Percentiles rank a stretch among this genome's conserved stretches.
Conservation (phyloP, 306 rosid genomes). For the Cicer judaicum region DNA sequence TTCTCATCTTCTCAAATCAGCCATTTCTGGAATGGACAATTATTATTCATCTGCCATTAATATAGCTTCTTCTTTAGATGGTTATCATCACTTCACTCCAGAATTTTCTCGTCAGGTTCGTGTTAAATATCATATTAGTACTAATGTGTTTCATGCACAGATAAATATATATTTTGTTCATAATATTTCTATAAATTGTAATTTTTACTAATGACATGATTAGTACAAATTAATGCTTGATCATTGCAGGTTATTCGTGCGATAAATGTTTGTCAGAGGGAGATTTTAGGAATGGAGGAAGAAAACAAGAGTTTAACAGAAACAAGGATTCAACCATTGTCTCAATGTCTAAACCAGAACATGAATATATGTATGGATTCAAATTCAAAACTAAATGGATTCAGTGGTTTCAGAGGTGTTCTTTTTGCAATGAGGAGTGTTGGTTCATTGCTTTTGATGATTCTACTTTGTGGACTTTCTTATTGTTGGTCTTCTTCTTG, state of each 20-base stretch:
- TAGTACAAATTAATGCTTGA: too few species aligned
- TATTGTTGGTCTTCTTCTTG: slow-evolving; percentile 72
- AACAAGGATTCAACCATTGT: slow-evolving; percentile 68
- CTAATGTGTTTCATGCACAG: too few species aligned
- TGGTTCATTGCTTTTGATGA: slow-evolving; percentile 70
- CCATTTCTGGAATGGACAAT: slow-evolving; percentile 66
- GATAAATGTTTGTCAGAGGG: slow-evolving; percentile 71
- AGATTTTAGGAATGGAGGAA: slow-evolving; percentile 69
- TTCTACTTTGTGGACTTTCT: slow-evolving; percentile 62
- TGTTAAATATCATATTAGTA: too few species aligned
- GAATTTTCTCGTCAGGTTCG: slow-evolving; percentile 66
- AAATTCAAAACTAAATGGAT: slow-evolving; percentile 73
- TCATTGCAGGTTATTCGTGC: slow-evolving; percentile 57
- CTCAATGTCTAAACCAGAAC: slow-evolving; percentile 52
- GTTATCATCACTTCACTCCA: slow-evolving; percentile 57
- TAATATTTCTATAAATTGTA: too few species aligned
- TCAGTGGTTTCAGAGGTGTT: slow-evolving; percentile 82
- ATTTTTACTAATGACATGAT: too few species aligned
- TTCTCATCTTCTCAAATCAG: slow-evolving; percentile 75
- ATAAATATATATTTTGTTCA: too few species aligned
- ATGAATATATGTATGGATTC: slow-evolving; percentile 54
- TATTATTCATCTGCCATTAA: slow-evolving; percentile 50
- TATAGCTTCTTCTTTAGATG: slow-evolving; percentile 60
- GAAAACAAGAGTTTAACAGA: slow-evolving; percentile 70
- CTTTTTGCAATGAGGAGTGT: slow-evolving; percentile 79